Evolutionary conservation across 441 rosid species (phyloP), one percentile per base, ranked within the genome.

Genomic region (Mallotus japonicus): DNA sequence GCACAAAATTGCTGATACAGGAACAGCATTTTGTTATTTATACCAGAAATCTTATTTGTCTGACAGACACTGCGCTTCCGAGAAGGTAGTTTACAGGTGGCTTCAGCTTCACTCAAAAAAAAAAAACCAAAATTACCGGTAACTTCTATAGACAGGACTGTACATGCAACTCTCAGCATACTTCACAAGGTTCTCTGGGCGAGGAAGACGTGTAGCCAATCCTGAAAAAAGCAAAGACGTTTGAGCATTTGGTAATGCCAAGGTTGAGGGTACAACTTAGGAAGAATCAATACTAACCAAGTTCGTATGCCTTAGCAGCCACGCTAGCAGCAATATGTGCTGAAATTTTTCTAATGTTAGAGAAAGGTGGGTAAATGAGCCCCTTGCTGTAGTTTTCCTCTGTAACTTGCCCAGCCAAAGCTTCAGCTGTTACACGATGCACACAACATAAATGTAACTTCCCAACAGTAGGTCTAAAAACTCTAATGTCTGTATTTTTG

Each of bases 101-200:
- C 49, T 58, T 44, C 3, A 44, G 47, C 13, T 3, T 17, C 51
- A 44, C 20, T 13, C 11, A 10, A 44, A 22, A 13, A 37, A 73
- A 12, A 37, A 73, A 12, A 13, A 57, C 15, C 47, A 10, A 19
- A 67, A 67, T 72, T 75, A 93, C 49, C 92, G 92, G 76, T 86
- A 93, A 78, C 60, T 81, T 76, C 91, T 85, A 75, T 93, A 93
- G 14, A 73, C 75, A 19, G 98, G 96, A 65, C 92, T 84, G 89
- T 88, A 93, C 98, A 93, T 93, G 89, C 92, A 84, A 87, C 96
- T 90, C 84, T 93, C 98, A 4, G 97, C 98, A 65, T 81, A 86
- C 77, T 88, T 83, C 46, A 91, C 89, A n/a, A 93, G 89, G 83
- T 93, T 88, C 74, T 83, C 55, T 0, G 97, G 93, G 20, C 85